Percentiles rank a stretch among this genome's conserved stretches.
These are phyloP conservation scores for Talaromyces sp. DNA, from an alignment of 2,329 filamentous ascomycete genomes.

Conservation along the genomic window DNA sequence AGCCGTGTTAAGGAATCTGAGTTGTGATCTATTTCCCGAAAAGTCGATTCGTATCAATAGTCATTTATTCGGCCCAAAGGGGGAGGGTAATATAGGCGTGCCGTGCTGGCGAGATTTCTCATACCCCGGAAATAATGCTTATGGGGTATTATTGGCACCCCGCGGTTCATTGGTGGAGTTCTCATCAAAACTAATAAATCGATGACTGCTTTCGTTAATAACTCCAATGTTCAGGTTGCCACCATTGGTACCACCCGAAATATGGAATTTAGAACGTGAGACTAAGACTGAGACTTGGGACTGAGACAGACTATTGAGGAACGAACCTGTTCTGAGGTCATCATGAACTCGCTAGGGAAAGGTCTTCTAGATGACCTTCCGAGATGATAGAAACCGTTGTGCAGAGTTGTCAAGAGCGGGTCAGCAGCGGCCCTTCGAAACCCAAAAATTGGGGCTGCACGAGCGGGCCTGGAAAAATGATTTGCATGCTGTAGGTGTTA, in stretches of 20 bases:
- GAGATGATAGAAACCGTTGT: conserved; percentile 8
- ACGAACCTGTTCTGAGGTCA: conserved; percentile 6
- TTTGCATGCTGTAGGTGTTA: conserved; percentile 23
- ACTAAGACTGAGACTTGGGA: conserved; percentile 4
- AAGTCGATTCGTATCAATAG: background rate
- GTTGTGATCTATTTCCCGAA: background rate
- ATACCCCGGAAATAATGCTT: background rate
- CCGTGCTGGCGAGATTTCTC: background rate
- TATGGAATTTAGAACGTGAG: conserved; percentile 3
- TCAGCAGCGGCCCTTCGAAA: conserved; percentile 13
- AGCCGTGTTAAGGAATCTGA: background rate
- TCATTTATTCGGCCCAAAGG: background rate
- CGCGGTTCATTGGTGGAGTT: background rate
- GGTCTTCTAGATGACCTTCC: conserved; percentile 7
- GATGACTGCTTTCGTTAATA: background rate
- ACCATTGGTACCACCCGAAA: conserved; percentile 24
- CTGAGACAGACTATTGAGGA: background rate
- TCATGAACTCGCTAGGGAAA: conserved; percentile 1
- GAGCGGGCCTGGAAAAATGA: conserved; percentile 10
- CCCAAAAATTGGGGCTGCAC: conserved; percentile 9
- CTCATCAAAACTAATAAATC: background rate
- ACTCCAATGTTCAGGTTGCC: conserved; percentile 9
- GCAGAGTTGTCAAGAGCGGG: conserved; percentile 6
- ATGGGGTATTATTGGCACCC: conserved; percentile 5
- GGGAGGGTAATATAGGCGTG: background rate